Evolutionary conservation across 2,329 filamentous ascomycete species (phyloP), one percentile per base, ranked within the genome.

Genomic region (Thelonectria olida): DNA sequence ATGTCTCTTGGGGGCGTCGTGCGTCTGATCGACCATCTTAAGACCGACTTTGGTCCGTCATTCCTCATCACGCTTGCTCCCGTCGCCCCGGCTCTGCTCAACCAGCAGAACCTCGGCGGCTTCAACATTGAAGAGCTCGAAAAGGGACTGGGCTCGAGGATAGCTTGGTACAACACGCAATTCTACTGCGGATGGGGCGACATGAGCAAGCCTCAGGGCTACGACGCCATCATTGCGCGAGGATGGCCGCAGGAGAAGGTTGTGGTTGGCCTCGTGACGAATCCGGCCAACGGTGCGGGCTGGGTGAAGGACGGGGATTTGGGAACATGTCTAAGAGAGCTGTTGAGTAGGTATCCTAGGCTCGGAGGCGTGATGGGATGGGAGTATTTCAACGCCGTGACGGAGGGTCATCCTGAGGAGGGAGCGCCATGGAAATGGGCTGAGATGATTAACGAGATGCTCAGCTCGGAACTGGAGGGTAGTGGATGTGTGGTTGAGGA

Each of bases 301-400:
- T 81, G 76, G 62, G 79, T 84, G 2, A 70, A 73, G 12, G 79
- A 80, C 19, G 78, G 83, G 39, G 82, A 82, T 61, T 61, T 84
- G 13, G 78, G 78, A 7, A 52, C 67, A 1, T 82, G 81, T 4
- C 68, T 85, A 2, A 63, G 68, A 12, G 72, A 75, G 19, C 69
- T 86, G 12, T 71, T 76, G 15, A 66, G 61, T 4, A 74, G 76
- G 62, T 92, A 92, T 70, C 86, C 86, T 1, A 79, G 79, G 4
- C 93, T 96, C 72, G 93, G 93, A 1, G 93, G 93, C 1, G 88
- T 97, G 2, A 93, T 94, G 87, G 92, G 92, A 3, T 97, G 93
- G 93, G 93, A 97, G 78, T 97, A 94, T 72, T 96, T 93, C 79
- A 95, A 96, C 78, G 86, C 1, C 85, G 87, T 5, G 85, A 85